phyloP scores from a whole-genome alignment of 495 filamentous ascomycete genomes.

The Xylaria bambusicola region DNA sequence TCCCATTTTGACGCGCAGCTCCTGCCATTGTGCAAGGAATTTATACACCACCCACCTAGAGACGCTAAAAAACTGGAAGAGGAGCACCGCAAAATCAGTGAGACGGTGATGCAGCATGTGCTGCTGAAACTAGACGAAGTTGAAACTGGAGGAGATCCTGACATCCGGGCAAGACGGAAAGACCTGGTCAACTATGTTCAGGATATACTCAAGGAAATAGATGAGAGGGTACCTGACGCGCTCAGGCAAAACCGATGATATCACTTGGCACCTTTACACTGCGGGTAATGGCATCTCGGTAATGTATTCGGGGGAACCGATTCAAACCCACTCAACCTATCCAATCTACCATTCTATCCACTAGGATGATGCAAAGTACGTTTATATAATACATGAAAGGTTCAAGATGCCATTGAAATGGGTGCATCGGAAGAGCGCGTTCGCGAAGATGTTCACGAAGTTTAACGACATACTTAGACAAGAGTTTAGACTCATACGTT shows the following conservation, averaged over 20 bases:
- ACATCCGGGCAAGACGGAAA: conserved; percentile 65
- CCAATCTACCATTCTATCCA: neutral
- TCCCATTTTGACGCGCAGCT: conserved; percentile 66
- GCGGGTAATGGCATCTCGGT: neutral
- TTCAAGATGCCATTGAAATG: neutral
- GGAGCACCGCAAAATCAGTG: conserved; percentile 77
- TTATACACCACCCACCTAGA: conserved; percentile 62
- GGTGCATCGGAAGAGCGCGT: neutral
- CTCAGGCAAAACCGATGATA: conserved; percentile 21
- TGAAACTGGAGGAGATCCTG: conserved; percentile 67
- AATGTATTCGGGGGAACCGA: neutral
- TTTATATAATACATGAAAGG: neutral
- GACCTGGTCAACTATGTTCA: conserved; percentile 78
- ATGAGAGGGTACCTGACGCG: conserved; percentile 39
- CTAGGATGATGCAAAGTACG: neutral
- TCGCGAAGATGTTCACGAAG: neutral
- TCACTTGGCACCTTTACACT: neutral
- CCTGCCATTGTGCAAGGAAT: conserved; percentile 66
- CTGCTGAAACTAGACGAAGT: conserved; percentile 84
- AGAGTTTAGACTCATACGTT: conserved; percentile 9
- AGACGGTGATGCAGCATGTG: conserved; percentile 81
- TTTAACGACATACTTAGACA: neutral
- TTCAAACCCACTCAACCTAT: too few species aligned
- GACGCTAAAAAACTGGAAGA: conserved; percentile 72
- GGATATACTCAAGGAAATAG: conserved; percentile 61